These are phyloP conservation scores for Cryptococcus amylolentus DNA, from an alignment of 1,284 basidiomycete species.

Conservation along the genomic window DNA sequence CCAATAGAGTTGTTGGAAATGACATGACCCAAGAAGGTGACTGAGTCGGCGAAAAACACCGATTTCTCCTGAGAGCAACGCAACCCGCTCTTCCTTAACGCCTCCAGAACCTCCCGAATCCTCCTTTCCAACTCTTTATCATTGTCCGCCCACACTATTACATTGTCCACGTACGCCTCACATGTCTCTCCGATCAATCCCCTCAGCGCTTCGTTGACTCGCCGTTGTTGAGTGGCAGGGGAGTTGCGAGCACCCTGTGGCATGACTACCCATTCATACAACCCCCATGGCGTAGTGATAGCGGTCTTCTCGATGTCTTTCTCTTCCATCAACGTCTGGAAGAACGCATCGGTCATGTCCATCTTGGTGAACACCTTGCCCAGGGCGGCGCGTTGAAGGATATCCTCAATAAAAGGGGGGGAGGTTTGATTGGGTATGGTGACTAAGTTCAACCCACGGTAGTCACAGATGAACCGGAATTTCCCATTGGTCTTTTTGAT, in stretches of 20 bases:
- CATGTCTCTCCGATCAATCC: background rate
- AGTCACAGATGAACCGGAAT: constrained; percentile 1
- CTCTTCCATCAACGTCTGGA: constrained; percentile 2
- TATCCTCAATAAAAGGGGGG: background rate
- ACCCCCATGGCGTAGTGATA: background rate
- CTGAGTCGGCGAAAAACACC: background rate
- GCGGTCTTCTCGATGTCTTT: constrained; percentile 1
- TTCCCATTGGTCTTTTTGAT: background rate
- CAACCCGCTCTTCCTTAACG: background rate
- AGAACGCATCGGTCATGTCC: background rate
- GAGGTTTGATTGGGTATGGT: background rate
- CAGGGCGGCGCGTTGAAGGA: background rate
- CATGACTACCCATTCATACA: constrained; percentile 2
- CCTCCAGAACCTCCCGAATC: background rate
- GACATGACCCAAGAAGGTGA: background rate
- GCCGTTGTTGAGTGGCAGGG: background rate
- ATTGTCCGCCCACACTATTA: background rate
- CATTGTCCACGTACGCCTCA: constrained; percentile 2
- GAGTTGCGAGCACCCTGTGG: background rate
- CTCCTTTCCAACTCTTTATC: background rate
- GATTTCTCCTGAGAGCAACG: background rate
- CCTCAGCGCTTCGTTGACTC: background rate
- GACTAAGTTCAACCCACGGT: background rate
- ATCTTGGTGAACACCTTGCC: background rate
- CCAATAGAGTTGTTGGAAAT: background rate